Conservation (phyloP, 2,329 filamentous ascomycete genomes). For the Paraconiothyrium brasiliense region DNA sequence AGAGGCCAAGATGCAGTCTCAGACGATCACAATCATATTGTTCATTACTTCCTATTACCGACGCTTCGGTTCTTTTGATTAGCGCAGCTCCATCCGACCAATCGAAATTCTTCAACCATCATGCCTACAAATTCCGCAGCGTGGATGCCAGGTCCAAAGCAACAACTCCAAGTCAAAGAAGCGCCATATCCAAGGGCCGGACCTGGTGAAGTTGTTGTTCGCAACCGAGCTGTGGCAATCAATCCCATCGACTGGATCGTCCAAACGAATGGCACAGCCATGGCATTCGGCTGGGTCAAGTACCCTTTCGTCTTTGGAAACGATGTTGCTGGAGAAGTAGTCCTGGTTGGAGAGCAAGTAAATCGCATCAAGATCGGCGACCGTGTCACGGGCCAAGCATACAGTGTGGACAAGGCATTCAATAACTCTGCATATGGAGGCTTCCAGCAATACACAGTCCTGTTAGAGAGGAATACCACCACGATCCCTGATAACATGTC, state of each 20-base stretch:
- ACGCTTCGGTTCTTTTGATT: too few relatives aligned
- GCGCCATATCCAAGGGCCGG: slow-evolving; percentile 49
- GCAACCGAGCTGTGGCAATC: slow-evolving; percentile 51
- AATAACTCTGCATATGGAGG: slow-evolving; percentile 52
- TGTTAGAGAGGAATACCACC: slow-evolving; percentile 57
- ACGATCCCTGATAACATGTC: slow-evolving; percentile 59
- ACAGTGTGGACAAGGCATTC: slow-evolving; percentile 21
- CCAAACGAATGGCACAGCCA: slow-evolving; percentile 29
- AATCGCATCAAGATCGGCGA: slow-evolving; percentile 53
- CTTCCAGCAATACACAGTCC: slow-evolving; percentile 62
- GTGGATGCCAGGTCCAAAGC: slow-evolving; percentile 8
- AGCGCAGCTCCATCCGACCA: neutral
- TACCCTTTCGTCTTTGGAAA: slow-evolving; percentile 35
- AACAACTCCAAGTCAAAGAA: slow-evolving; percentile 44
- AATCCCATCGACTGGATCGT: slow-evolving; percentile 56
- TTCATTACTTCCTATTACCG: too few relatives aligned
- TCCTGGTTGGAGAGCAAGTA: slow-evolving; percentile 53
- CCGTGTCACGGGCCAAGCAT: slow-evolving; percentile 49
- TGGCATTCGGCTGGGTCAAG: slow-evolving; percentile 10
- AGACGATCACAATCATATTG: too few relatives aligned
- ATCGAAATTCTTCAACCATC: neutral
- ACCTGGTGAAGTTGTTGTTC: slow-evolving; percentile 50
- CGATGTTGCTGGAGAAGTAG: slow-evolving; percentile 56
- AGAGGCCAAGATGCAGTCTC: neutral
- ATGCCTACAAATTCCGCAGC: slow-evolving; percentile 16